These are phyloP conservation scores for Plicaturopsis crispa DNA, from an alignment of 768 basidiomycete species.

Conservation along the genomic window DNA sequence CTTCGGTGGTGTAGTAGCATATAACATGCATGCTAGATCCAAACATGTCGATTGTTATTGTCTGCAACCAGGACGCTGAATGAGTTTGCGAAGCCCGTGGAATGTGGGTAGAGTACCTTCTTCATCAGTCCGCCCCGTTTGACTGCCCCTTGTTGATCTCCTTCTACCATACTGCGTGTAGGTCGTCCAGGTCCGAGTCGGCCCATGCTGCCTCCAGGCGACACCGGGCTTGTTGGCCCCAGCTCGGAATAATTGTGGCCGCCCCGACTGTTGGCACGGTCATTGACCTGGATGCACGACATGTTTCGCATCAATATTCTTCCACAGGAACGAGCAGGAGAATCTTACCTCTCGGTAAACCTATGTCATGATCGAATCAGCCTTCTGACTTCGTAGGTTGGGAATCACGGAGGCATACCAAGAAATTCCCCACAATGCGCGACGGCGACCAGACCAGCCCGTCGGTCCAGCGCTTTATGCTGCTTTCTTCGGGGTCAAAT, in stretches of 20 bases:
- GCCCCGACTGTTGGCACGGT: no score
- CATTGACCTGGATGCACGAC: no score
- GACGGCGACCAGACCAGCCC: conserved; percentile 77
- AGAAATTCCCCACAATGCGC: conserved; percentile 77
- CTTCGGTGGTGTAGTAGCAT: no score
- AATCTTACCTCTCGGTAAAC: conserved; percentile 76
- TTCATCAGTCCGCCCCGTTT: conserved; percentile 73
- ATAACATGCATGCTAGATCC: no score
- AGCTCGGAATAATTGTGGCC: no score
- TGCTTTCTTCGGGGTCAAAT: conserved; percentile 83
- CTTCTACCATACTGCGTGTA: no score
- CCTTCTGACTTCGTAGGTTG: not conserved
- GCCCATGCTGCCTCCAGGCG: no score
- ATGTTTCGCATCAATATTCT: conserved; percentile 43
- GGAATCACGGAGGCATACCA: conserved; percentile 38
- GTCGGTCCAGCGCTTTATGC: conserved; percentile 85
- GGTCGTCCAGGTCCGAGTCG: no score
- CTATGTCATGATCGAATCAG: conserved; percentile 25
- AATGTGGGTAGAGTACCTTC: conserved; percentile 60
- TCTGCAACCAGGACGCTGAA: no score
- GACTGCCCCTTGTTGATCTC: conserved; percentile 58
- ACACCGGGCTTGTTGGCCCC: no score
- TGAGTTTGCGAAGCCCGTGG: no score
- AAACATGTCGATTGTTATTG: no score
- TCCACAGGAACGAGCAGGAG: conserved; percentile 43